Conservation (phyloP, 305 asterid species). For the Fraxinus albicans region DNA sequence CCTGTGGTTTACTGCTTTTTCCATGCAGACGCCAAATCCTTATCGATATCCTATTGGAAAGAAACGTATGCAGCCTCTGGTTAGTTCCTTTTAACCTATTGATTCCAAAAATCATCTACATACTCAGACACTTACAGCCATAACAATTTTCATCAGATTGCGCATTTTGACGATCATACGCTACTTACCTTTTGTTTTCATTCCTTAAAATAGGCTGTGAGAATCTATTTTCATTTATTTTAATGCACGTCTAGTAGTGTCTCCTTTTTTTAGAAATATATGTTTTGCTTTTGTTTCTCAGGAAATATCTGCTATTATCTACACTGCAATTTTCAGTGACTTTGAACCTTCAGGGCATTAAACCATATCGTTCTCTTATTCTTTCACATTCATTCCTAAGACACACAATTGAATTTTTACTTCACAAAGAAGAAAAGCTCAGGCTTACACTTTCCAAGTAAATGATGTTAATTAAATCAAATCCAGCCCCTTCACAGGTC, state of each 20-base stretch:
- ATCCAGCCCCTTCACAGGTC: neutral
- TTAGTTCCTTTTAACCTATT: conserved; percentile 26
- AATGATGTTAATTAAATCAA: neutral
- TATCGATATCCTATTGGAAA: conserved; percentile 58
- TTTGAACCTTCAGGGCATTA: neutral
- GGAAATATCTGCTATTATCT: neutral
- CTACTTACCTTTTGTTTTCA: neutral
- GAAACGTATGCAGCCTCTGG: conserved; percentile 63
- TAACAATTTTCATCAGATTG: neutral
- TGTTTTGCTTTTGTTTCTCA: neutral
- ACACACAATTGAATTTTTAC: neutral
- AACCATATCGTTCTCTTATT: neutral
- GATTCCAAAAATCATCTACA: neutral
- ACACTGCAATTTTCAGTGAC: neutral
- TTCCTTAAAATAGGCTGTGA: neutral
- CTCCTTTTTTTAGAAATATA: neutral
- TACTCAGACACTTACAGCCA: neutral
- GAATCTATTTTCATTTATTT: neutral
- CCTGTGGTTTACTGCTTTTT: conserved; percentile 55
- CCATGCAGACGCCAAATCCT: conserved; percentile 53
- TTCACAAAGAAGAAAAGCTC: neutral
- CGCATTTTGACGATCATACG: neutral
- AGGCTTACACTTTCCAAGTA: neutral
- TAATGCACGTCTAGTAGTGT: neutral
- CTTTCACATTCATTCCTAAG: neutral